Conservation (phyloP, 2,329 filamentous ascomycete species). For the Pyrenophora seminiperda region DNA sequence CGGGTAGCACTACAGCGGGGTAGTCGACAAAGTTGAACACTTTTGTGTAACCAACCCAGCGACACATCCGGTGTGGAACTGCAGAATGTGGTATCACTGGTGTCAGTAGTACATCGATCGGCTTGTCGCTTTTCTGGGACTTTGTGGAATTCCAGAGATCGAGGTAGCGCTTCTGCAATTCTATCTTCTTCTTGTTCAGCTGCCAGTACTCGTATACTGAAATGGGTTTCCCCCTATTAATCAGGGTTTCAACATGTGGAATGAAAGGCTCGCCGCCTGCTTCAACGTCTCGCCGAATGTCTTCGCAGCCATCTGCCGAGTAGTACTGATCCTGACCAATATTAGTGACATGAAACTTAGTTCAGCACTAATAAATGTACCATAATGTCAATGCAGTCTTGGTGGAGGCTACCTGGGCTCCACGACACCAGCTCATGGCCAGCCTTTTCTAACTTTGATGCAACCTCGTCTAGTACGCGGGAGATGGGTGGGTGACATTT, state of each 20-base stretch:
- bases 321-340: constrained; percentile 62
- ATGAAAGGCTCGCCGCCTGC: constrained; percentile 61
- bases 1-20: constrained; percentile 61
- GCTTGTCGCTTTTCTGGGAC: constrained; percentile 52
- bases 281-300: constrained; percentile 61
- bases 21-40: constrained; percentile 69
- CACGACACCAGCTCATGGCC: constrained; percentile 63
- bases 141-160: constrained; percentile 61
- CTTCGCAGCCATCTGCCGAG: constrained; percentile 66
- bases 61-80: constrained; percentile 54
- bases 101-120: constrained; percentile 62
- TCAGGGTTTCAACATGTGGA: constrained; percentile 58
- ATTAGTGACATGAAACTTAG: background rate
- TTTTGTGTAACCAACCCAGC: constrained; percentile 64
- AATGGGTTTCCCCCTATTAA: constrained; percentile 57
- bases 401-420: constrained; percentile 57
- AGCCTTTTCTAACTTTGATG: constrained; percentile 47
- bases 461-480: constrained; percentile 52
- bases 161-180: constrained; percentile 61
- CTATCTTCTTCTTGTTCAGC: constrained; percentile 63
- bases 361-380: constrained; percentile 31
- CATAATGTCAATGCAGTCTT: constrained; percentile 62
- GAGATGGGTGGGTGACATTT: constrained; percentile 60
- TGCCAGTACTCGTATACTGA: constrained; percentile 72
- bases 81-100: constrained; percentile 66